Evolutionary conservation across 2,329 filamentous ascomycete genomes (phyloP), one percentile per base, ranked within the genome.

Genomic region (Alternaria dauci): DNA sequence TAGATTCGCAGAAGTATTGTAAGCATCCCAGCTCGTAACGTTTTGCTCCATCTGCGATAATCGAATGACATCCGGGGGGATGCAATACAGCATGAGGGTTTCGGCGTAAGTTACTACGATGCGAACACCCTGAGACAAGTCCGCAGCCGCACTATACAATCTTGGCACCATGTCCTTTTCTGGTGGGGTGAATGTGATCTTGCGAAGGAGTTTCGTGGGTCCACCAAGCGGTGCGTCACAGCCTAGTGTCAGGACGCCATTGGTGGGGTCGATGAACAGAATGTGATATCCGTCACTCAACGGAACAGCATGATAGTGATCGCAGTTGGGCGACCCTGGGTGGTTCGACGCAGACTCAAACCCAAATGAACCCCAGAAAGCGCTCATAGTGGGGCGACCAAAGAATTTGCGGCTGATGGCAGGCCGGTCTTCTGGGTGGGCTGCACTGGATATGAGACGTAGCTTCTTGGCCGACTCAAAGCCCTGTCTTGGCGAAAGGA

Each of bases 261-360:
- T 85, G 11, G 76, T 75, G 5, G 88, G 87, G 69, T 91, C 88
- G 7, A 86, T 87, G 71, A 89, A 91, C 5, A 91, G 76, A 36
- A 91, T 81, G 66, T 91, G 87, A 57, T 85, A 79, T 2, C 88
- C 88, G 71, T 91, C 89, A 62, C 86, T 88, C 39, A 91, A 73
- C 4, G 89, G 88, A 12, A 89, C 77, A 2, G 88, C 88, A 46
- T 84, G 84, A 68, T 88, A 89, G 67, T 90, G 87, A 68, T 90
- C 87, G 34, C 83, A 83, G 26, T 32, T 60, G 0, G 58, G 59
- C 18, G 55, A 52, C 2, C 38, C 58, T 14, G 61, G 42, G 3
- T 50, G 60, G 11, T 54, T 55, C 9, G 61, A 56, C 23, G 46
- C 53, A 18, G 43, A 63, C n/a, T 73, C 69, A 32, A 68, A 70